Base-by-base conservation (phyloP, 2,329 filamentous ascomycete genomes). In the Geosmithia flava region DNA sequence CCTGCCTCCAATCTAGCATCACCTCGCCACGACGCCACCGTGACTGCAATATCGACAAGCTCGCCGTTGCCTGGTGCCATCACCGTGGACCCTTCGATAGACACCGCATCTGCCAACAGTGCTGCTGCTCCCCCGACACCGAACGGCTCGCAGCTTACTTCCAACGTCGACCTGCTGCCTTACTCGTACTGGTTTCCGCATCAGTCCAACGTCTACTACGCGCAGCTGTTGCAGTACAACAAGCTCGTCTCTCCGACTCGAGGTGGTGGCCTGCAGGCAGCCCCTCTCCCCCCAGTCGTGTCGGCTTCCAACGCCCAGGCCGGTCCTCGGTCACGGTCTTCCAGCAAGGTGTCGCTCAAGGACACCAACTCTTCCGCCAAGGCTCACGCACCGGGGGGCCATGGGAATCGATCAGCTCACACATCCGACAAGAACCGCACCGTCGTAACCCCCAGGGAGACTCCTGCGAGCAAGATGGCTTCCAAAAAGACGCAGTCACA, bases 141-240 rank as follows among this genome's bases (percentile, higher is more conserved):
- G 53, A 54, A 56, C 52, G 51, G 56, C 49, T 48, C 61, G 42
- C 62, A 63, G 44, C 61, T 64, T 48, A 62, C 70, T 46, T 60
- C 68, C 52, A 68, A 70, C 51, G 56, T 78, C 56, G 74, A 80
- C 53, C 67, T 78, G 50, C 66, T 78, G 27, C 77, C 78, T 37
- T 70, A 78, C 53, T 65, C 80, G 55, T 68, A 47, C 20, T 80
- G 50, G 47, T 39, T 52, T 16, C 76, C 76, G 16, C 77, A 80
- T 52, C 76, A 81, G 53, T 67, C 73, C 33, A 76, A 71, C 42
- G 66, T 76, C 53, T 78, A 80, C 62, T 75, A 81, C 58, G 76
- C 75, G 48, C 77, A 80, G 62, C 72, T 83, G 49, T 70, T 78
- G 47, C 73, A 81, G 55, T 83, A 83, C 69, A 83, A 82, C 62